Conservation (phyloP, 2,329 filamentous ascomycete species). For the Neofusicoccum umdonicola region DNA sequence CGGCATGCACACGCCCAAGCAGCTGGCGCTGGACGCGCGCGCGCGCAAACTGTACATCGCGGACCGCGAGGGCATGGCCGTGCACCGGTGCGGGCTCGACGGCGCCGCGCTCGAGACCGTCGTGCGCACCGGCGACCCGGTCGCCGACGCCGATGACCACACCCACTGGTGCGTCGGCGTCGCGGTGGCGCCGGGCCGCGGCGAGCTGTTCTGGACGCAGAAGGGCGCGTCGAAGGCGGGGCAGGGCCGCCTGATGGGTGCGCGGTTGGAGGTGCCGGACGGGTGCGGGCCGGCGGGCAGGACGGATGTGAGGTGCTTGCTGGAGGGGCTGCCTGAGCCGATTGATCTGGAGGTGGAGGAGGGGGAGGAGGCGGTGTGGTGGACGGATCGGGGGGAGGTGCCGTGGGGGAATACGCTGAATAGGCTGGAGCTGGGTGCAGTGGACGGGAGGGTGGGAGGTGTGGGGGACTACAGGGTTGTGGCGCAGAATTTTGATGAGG, state of each 20-base stretch:
- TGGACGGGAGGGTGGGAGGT: neutral
- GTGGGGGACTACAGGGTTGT: slow-evolving; percentile 15
- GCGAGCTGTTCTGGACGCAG: slow-evolving; percentile 60
- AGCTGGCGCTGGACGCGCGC: slow-evolving; percentile 33
- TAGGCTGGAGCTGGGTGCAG: slow-evolving; percentile 23
- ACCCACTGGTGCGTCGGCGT: slow-evolving; percentile 57
- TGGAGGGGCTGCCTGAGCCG: slow-evolving; percentile 48
- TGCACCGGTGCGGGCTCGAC: slow-evolving; percentile 37
- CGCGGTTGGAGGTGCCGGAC: slow-evolving; percentile 42
- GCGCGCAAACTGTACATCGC: slow-evolving; percentile 39
- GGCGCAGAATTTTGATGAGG: slow-evolving; percentile 26
- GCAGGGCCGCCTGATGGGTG: slow-evolving; percentile 54
- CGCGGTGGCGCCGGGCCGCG: slow-evolving; percentile 42
- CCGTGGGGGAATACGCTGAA: slow-evolving; percentile 57
- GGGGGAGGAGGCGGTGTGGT: slow-evolving; percentile 49
- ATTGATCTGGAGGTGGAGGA: slow-evolving; percentile 58
- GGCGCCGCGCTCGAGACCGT: slow-evolving; percentile 38
- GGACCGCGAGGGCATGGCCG: slow-evolving; percentile 43
- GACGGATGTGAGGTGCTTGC: slow-evolving; percentile 44
- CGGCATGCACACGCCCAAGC: slow-evolving; percentile 50
- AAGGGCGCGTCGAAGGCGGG: slow-evolving; percentile 55
- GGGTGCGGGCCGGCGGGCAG: slow-evolving; percentile 35
- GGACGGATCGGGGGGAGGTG: slow-evolving; percentile 61
- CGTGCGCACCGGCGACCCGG: slow-evolving; percentile 34
- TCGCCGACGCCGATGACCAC: slow-evolving; percentile 29